Base-by-base conservation (phyloP, 495 filamentous ascomycete genomes). In the Trichoderma reesei region DNA sequence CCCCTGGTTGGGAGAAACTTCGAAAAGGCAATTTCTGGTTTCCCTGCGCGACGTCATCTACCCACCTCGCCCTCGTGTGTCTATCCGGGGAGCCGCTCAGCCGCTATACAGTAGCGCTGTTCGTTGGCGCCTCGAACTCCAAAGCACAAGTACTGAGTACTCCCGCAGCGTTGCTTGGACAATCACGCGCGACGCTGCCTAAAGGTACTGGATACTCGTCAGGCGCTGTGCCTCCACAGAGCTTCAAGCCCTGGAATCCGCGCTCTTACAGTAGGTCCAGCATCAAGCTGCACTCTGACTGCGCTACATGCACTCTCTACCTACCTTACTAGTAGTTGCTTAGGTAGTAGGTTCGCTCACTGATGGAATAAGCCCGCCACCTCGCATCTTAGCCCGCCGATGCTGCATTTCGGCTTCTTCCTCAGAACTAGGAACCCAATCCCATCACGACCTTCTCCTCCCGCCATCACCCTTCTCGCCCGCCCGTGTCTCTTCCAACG, bases 361-460 rank as follows among this genome's bases (percentile, higher is more conserved):
- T 18, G 5, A 20, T 18, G 44, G 44, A n/a, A 48, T 48, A 48
- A 48, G 44, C 41, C 46, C 46, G 18, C 51, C 51, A 56, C 51
- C 11, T 36, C 51, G 26, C 16, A 56, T 34, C 51, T 56, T 26
- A 34, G 51, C 51, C 51, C 44, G 44, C n/a, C 44, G 9, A 18
- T 20, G 26, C 51, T 56, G 9, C 34, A 26, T 56, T 56, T 56
- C 14, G 26, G 51, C 51, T 56, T 34, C 51, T 56, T 33, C 51
- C 18, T 56, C 26, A n/a, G 10, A 56, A 56, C 18, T 56, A 8
- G 26, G 10, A 56, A 56, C 51, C 51, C 51, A 56, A 56, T 56
- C 51, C 20, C 51, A 36, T 34, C 31, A 56, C 51, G 51, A 56
- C 51, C 51, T 56, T 56, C 51, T 56, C 51, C 51, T 56, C 51